These are phyloP conservation scores for Usnea hakonensis DNA, from an alignment of 495 filamentous ascomycete genomes.

Conservation along the genomic window DNA sequence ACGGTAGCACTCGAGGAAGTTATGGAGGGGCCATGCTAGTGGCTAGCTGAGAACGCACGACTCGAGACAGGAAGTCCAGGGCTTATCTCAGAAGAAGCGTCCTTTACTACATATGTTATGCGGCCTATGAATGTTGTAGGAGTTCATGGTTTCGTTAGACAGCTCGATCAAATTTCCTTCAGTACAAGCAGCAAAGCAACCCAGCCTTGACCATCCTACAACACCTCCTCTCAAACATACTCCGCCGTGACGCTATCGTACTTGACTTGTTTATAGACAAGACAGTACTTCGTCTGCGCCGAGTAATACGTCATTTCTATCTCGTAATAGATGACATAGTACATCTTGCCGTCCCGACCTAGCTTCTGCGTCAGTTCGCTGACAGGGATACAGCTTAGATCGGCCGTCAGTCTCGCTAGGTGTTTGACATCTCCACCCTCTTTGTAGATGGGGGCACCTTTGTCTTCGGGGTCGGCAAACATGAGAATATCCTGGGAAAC, in stretches of 20 bases:
- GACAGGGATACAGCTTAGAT: constrained; percentile 21
- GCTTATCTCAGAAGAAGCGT: too few relatives aligned
- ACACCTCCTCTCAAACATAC: constrained; percentile 17
- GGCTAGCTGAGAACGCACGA: too few relatives aligned
- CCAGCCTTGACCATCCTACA: not conserved
- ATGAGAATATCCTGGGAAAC: constrained; percentile 21
- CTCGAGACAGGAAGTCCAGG: too few relatives aligned
- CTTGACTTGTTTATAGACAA: constrained; percentile 27
- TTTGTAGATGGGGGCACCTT: constrained; percentile 20
- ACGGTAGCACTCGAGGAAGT: too few relatives aligned
- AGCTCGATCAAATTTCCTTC: not conserved
- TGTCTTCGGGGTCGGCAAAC: constrained; percentile 16
- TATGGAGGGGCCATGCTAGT: too few relatives aligned
- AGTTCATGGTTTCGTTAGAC: too few relatives aligned
- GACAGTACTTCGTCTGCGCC: constrained; percentile 26
- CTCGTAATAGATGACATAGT: constrained; percentile 26
- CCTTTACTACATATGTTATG: too few relatives aligned
- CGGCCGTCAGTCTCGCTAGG: constrained; percentile 19
- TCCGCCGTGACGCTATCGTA: constrained; percentile 28
- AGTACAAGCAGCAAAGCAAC: not conserved
- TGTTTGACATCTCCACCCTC: constrained; percentile 17
- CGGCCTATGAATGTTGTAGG: too few relatives aligned
- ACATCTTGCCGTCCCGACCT: constrained; percentile 23
- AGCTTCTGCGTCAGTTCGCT: constrained; percentile 13
- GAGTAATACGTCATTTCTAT: constrained; percentile 29